A percentile compares a stretch with the other conserved stretches of the same genome.
These are phyloP conservation scores for Ophiostoma ulmi DNA, from an alignment of 2,329 filamentous ascomycete genomes.

Conservation along the genomic window DNA sequence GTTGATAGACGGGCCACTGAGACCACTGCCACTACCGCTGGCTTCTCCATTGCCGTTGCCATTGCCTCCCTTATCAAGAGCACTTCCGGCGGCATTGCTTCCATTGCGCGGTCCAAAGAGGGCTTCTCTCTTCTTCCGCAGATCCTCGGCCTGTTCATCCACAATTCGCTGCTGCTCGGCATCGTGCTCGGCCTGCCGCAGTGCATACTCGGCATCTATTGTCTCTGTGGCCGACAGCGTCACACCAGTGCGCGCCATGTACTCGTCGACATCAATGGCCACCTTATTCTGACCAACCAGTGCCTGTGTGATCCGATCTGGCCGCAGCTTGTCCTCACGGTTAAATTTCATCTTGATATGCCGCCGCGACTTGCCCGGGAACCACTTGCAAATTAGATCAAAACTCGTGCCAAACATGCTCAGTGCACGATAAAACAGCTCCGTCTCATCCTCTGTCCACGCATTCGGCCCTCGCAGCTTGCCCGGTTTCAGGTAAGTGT, in stretches of 20 bases:
- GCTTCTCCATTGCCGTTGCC: background rate
- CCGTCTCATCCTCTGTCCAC: constrained; percentile 68
- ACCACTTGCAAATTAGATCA: constrained; percentile 71
- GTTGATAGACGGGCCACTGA: background rate
- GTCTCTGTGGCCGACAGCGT: constrained; percentile 52
- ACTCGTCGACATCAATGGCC: constrained; percentile 57
- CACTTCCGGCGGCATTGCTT: constrained; percentile 33
- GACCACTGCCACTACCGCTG: background rate
- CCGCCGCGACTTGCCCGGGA: constrained; percentile 63
- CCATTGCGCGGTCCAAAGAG: constrained; percentile 37
- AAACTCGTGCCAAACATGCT: constrained; percentile 79
- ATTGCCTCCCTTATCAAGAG: background rate
- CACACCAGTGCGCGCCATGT: constrained; percentile 49
- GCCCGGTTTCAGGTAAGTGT: constrained; percentile 58
- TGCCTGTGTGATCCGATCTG: constrained; percentile 57
- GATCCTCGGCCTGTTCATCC: constrained; percentile 46
- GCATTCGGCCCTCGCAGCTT: constrained; percentile 59
- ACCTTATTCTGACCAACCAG: constrained; percentile 56
- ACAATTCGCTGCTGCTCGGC: constrained; percentile 42
- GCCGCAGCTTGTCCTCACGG: constrained; percentile 66
- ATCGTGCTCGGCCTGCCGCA: constrained; percentile 42
- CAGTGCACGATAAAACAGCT: constrained; percentile 70
- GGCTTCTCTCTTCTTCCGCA: constrained; percentile 45
- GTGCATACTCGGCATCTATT: constrained; percentile 50
- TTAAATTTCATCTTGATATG: constrained; percentile 80